Evolutionary conservation across 768 basidiomycete species (phyloP), one percentile per base, ranked within the genome.

Genomic region (Mrakia blollopis): DNA sequence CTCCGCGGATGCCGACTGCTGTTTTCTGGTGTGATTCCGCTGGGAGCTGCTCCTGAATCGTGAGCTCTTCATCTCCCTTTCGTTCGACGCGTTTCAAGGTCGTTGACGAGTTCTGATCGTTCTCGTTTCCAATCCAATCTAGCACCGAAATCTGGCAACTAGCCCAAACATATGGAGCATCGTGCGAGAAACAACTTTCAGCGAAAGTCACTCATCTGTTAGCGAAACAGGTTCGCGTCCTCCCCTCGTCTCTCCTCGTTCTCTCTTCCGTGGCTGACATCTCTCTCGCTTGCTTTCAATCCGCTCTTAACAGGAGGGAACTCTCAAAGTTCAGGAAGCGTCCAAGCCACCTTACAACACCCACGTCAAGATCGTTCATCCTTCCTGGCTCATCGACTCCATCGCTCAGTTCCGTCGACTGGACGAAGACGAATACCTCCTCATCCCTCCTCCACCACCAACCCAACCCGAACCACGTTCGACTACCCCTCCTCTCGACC

Each of bases 11-110:
- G 90, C 39, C 89, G 91, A 81, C 88, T 99, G 44, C 86, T 96
- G 50, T 98, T 99, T 84, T 98, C 96, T 1, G 93, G 94, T 75
- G 89, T 99, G 57, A 94, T 98, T 75, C 94, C 96, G 6, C 87
- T 95, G n/a, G 91, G 93, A 80, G 90, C 89, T 4, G 86, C 85
- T 75, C 91, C 93, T 52, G 90, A 94, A 83, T 86, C 86, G 68
- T 92, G 77, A 81, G 84, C 78, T 32, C 13, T 21, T 18, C 18
- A 47, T 30, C 39, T 54, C 41, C n/a, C 18, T 30, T 52, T 57
- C 23, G 30, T 68, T 14, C 25, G 2, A 21, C 37, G 7, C 9
- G 25, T 37, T 18, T 18, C 47, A 14, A 21, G 13, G 10, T 44
- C 44, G 44, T 11, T 14, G 10, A 32, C 30, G 4, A 30, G 65